A percentile compares a stretch with the other conserved stretches of the same genome.
These are phyloP conservation scores for Neoscytalidium dimidiatum DNA, from an alignment of 2,329 filamentous ascomycete species.

Conservation along the genomic window DNA sequence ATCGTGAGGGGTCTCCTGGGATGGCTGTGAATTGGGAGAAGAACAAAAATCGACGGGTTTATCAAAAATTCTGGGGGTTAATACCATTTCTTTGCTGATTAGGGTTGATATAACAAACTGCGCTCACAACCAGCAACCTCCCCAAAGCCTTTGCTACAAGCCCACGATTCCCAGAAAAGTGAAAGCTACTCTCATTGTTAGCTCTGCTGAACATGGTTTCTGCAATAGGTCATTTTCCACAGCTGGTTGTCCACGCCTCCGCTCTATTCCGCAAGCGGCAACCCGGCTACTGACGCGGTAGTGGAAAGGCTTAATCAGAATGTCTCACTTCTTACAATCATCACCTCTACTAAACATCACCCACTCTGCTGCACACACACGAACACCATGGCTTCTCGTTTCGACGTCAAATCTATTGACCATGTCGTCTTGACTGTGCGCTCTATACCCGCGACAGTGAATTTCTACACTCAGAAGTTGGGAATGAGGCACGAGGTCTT, in stretches of 20 bases:
- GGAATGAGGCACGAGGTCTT: slow-evolving; percentile 23
- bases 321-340: neutral
- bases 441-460: slow-evolving; percentile 19
- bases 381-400: neutral
- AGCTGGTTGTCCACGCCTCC: neutral
- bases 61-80: slow-evolving; percentile 5
- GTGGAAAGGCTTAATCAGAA: neutral
- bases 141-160: neutral
- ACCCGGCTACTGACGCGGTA: neutral
- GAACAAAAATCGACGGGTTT: slow-evolving; percentile 13
- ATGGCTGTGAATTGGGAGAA: slow-evolving; percentile 1
- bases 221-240: too few relatives aligned
- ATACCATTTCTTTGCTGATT: slow-evolving; percentile 17
- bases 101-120: neutral
- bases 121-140: neutral
- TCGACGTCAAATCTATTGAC: slow-evolving; percentile 3
- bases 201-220: too few relatives aligned
- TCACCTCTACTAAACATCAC: neutral
- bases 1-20: slow-evolving; percentile 12
- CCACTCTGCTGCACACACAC: neutral
- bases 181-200: neutral
- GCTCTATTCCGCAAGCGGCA: neutral
- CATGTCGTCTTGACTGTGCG: slow-evolving; percentile 8
- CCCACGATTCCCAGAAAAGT: neutral
- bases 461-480: slow-evolving; percentile 20